Evolutionary conservation across 2,329 filamentous ascomycete genomes (phyloP), one percentile per base, ranked within the genome.

Genomic region (Diaporthe citrichinensis): DNA sequence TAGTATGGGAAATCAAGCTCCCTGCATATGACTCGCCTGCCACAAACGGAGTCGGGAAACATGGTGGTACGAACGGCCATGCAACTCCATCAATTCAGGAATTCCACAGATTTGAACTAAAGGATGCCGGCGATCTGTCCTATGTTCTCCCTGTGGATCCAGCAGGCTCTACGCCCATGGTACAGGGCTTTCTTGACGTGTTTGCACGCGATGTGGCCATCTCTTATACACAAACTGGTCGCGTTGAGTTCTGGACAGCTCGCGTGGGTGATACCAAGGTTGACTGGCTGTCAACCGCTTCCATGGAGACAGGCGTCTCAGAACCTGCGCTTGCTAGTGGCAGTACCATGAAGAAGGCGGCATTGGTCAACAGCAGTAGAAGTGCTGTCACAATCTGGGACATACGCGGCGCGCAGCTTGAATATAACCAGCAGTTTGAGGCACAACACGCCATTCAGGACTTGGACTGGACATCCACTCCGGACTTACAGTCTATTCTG

Each of bases 381-480:
- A 95, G 93, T 0, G 91, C 92, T 55, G 85, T 98, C 68, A 97
- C 94, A 0, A 98, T 98, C 68, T 98, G 96, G 96, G 96, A 98
- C 81, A 94, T 95, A 15, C 91, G 93, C 77, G 94, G 93, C 73
- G 92, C 92, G 2, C 93, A 95, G 77, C 88, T 98, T 8, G 96
- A 98, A 82, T 95, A 94, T 80, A 90, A 94, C 77, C 91, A 96
- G 79, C 89, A 91, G 41, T 97, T 95, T 78, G 90, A 93, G 78
- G 88, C 89, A 17, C 90, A 93, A 76, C 94, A 97, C 79, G 90
- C 89, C 8, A 95, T 98, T 55, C 92, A 93, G 77, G 96, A 98
- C 83, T 90, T 98, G 17, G 95, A 98, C 83, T 98, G 96, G 96
- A 96, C 95, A 0, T 96, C 94, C 4, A 98, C 96, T 0, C 95